These are phyloP conservation scores for Aspergillus glaucus DNA, from an alignment of 2,329 filamentous ascomycete species.

Conservation along the genomic window DNA sequence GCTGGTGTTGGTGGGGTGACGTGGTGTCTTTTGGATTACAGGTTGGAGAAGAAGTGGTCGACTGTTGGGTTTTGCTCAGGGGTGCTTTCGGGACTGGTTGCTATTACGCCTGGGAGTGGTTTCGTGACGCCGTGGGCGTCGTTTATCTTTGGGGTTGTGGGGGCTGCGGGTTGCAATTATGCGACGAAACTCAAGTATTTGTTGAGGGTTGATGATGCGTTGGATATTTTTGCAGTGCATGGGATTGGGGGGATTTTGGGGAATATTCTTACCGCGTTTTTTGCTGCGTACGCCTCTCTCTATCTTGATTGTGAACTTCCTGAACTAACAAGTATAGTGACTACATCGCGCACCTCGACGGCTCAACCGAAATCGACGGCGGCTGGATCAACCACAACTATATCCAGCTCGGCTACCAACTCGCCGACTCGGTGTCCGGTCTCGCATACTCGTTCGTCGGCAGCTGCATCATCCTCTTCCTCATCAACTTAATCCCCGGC, in stretches of 20 bases:
- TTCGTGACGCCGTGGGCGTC: constrained; percentile 81
- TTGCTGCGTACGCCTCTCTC: constrained; percentile 58
- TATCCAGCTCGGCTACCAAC: constrained; percentile 75
- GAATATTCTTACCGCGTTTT: constrained; percentile 73
- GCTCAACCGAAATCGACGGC: constrained; percentile 59
- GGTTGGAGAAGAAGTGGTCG: constrained; percentile 84
- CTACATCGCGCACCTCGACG: constrained; percentile 77
- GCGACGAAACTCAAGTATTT: constrained; percentile 87
- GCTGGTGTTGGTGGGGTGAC: constrained; percentile 80
- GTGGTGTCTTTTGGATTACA: constrained; percentile 84
- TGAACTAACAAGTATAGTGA: constrained; percentile 43
- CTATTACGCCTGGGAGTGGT: constrained; percentile 81
- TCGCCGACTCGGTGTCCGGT: constrained; percentile 72
- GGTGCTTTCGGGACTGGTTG: constrained; percentile 78
- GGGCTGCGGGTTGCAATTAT: constrained; percentile 76
- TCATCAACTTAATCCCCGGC: constrained; percentile 73
- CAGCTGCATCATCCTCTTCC: constrained; percentile 71
- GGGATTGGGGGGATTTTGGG: constrained; percentile 71
- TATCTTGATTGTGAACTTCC: neutral
- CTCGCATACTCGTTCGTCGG: constrained; percentile 71
- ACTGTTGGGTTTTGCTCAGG: constrained; percentile 91
- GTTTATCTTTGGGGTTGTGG: constrained; percentile 69
- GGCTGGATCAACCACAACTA: constrained; percentile 82
- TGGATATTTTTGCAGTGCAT: constrained; percentile 85
- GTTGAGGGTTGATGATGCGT: constrained; percentile 71